Evolutionary conservation across 2,329 filamentous ascomycete genomes (phyloP).

Genomic region (Colletotrichum spinosum): DNA sequence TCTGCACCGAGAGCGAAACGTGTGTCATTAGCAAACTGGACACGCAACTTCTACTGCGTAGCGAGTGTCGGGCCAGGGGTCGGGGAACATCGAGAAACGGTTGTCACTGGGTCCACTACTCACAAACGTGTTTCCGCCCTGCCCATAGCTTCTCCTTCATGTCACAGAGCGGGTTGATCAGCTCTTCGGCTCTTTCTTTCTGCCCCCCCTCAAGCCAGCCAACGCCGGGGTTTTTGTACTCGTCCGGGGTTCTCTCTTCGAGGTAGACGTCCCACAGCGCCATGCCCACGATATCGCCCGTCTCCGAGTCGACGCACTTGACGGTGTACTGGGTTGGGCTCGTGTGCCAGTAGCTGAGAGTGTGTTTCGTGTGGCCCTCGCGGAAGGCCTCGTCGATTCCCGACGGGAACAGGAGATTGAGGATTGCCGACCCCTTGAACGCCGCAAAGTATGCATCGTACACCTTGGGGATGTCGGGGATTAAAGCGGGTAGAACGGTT

Average conservation of each 20-base stretch:
- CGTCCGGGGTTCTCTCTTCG: constrained; percentile 50
- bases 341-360: constrained; percentile 52
- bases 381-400: constrained; percentile 52
- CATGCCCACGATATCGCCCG: constrained; percentile 59
- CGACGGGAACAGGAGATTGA: constrained; percentile 56
- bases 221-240: constrained; percentile 57
- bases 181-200: constrained; percentile 53
- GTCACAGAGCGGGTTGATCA: constrained; percentile 56
- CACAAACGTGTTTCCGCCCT: constrained; percentile 54
- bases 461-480: constrained; percentile 57
- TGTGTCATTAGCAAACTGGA: constrained; percentile 28
- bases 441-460: constrained; percentile 61
- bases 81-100: constrained; percentile 1
- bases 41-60: background rate
- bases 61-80: constrained; percentile 5
- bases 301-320: constrained; percentile 59
- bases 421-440: constrained; percentile 54
- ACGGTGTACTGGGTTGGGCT: constrained; percentile 56
- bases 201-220: constrained; percentile 58
- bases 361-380: constrained; percentile 54
- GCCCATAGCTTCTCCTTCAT: constrained; percentile 54
- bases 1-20: constrained; percentile 41
- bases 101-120: constrained; percentile 45
- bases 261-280: constrained; percentile 58
- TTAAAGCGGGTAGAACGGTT: constrained; percentile 56